Conservation (phyloP, 441 rosid genomes). For the Isatis lusitanica region DNA sequence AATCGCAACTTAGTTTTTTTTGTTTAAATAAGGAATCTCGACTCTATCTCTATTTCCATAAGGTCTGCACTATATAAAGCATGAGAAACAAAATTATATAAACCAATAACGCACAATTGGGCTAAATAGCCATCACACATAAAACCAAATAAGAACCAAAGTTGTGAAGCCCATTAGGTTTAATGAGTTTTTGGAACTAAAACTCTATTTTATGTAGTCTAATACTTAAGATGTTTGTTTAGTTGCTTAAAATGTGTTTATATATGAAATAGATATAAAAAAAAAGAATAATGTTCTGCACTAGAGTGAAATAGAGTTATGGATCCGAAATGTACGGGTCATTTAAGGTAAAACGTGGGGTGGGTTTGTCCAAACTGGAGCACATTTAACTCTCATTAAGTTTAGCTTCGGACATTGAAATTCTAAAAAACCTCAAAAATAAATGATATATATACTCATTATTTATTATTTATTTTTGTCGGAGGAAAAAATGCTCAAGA, state of each 20-base stretch:
- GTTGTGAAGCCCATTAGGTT: neutral
- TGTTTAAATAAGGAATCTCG: neutral
- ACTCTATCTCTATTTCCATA: neutral
- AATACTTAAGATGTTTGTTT: neutral
- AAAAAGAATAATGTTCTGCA: neutral
- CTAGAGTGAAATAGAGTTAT: conserved; percentile 3
- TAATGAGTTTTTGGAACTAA: neutral
- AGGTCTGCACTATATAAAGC: no score
- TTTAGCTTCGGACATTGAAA: conserved; percentile 23
- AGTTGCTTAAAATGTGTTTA: neutral
- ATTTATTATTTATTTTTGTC: neutral
- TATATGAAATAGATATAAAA: neutral
- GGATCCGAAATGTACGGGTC: conserved; percentile 36
- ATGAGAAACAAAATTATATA: neutral
- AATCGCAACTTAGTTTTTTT: neutral
- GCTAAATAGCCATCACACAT: neutral
- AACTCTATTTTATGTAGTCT: neutral
- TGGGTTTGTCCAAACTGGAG: conserved; percentile 15
- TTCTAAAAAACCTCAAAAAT: neutral
- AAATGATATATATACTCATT: neutral
- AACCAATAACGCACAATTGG: neutral
- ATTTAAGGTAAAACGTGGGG: conserved; percentile 28
- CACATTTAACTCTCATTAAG: conserved; percentile 12
- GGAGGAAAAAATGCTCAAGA: conserved; percentile 14
- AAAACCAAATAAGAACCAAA: neutral